phyloP scores from a whole-genome alignment of 306 rosid species.

The Acacia acuminata region DNA sequence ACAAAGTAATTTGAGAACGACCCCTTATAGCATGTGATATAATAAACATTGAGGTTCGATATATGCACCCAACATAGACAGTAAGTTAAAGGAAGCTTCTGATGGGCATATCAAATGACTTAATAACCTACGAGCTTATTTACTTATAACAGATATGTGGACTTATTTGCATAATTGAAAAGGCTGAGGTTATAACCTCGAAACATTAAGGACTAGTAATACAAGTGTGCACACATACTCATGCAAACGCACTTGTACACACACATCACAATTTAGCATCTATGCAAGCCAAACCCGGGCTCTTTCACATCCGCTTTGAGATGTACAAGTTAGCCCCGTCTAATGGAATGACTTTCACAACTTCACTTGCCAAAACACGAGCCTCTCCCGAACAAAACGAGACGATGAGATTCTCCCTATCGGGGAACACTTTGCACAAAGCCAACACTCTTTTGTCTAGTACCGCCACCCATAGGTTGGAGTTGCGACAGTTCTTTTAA shows the following conservation, averaged over 20 bases:
- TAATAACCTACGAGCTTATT: background rate
- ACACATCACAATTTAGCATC: conserved; percentile 3
- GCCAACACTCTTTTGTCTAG: conserved; percentile 83
- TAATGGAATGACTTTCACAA: conserved; percentile 87
- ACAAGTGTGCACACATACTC: background rate
- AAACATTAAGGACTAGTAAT: background rate
- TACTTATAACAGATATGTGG: background rate
- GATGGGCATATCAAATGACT: background rate
- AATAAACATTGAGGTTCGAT: too few relatives aligned
- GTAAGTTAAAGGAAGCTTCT: too few relatives aligned
- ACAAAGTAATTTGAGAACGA: too few relatives aligned
- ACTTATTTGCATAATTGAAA: background rate
- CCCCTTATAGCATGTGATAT: too few relatives aligned
- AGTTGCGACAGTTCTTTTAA: conserved; percentile 70
- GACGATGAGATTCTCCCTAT: conserved; percentile 72
- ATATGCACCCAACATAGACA: too few relatives aligned
- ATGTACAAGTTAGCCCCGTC: conserved; percentile 97
- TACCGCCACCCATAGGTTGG: conserved; percentile 94
- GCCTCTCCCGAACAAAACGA: conserved; percentile 97
- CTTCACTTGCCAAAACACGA: conserved; percentile 77
- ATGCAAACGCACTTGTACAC: background rate
- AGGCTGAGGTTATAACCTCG: background rate
- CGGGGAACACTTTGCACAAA: conserved; percentile 87
- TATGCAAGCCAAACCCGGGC: conserved; percentile 65
- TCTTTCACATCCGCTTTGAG: conserved; percentile 84